Evolutionary conservation across 1,139 yeast genomes (phyloP), one percentile per base, ranked within the genome.

Genomic region (Schizosaccharomyces versatilis): DNA sequence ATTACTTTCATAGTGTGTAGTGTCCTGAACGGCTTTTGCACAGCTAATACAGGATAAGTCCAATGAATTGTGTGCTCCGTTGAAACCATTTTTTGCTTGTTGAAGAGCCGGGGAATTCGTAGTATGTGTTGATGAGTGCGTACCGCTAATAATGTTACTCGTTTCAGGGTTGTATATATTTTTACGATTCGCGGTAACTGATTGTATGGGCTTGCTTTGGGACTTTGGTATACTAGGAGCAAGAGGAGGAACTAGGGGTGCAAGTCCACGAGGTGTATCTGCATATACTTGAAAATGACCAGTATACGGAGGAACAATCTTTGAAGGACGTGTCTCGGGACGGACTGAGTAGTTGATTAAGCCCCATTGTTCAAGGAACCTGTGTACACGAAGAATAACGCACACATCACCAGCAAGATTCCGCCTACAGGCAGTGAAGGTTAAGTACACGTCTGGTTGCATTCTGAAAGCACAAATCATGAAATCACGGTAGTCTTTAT

Each of bases 371-470:
- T 79, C 88, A 60, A 93, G 72, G 64, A 93, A 90, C 59, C 84
- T 77, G 66, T 86, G 96, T 9, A 90, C 78, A 60, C 99, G 76
- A 77, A 90, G 79, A 58, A 93, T 75, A 1, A 95, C 81, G 15
- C 96, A 94, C 10, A 90, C 97, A 70, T 93, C 98, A 47, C 98
- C 98, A 24, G 86, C 93, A 59, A 93, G 74, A 64, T 88, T 90
- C 64, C 99, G 79, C 63, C 98, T 80, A 58, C 94, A 84, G 0
- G 97, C 93, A 0, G 98, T 90, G 56, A 86, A 82, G 0, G 96
- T 85, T 54, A 90, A 73, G 64, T 84, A 88, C 67, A 90, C 98
- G 63, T 81, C 80, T 12, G 98, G 98, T 65, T 90, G 88, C 58
- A 90, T 71, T 61, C 98, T 74, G 67, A 88, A 93, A 7, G 95